Percentiles rank a stretch among this genome's conserved stretches.
Evolutionary conservation across 371 early-diverging fungal genomes (phyloP).

Genomic region (Blakeslea trispora): DNA sequence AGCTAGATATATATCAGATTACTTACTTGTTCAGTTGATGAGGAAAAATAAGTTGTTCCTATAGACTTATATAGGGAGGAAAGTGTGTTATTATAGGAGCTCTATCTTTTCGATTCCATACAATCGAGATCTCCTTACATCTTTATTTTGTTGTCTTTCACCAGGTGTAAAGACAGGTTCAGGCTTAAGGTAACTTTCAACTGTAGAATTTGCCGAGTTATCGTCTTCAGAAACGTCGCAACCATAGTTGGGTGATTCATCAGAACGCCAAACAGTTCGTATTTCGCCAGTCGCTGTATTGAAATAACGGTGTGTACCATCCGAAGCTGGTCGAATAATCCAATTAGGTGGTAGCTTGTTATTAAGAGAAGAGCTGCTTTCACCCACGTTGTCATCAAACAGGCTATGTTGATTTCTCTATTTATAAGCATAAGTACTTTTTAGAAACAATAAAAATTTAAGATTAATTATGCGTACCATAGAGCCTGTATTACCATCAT

Average conservation of each 20-base stretch:
- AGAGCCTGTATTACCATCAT: slow-evolving; percentile 24
- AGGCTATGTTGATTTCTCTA: background rate
- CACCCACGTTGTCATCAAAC: slow-evolving; percentile 22
- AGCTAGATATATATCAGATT: no score
- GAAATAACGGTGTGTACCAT: slow-evolving; percentile 51
- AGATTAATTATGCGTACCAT: slow-evolving; percentile 21
- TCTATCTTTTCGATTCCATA: background rate
- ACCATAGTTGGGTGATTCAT: slow-evolving; percentile 13
- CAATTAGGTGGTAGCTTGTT: slow-evolving; percentile 44
- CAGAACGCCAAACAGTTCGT: slow-evolving; percentile 45
- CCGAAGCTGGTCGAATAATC: slow-evolving; percentile 45
- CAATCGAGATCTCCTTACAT: background rate
- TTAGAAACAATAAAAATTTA: no score
- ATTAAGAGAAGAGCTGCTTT: background rate
- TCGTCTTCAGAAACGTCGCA: slow-evolving; percentile 2
- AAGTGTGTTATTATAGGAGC: no score
- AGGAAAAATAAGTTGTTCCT: no score
- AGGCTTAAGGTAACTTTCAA: slow-evolving; percentile 11
- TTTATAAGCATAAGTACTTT: no score
- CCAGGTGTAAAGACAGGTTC: slow-evolving; percentile 8
- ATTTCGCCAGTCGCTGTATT: slow-evolving; percentile 51
- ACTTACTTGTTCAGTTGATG: no score
- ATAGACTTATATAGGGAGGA: no score
- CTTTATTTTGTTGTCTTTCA: slow-evolving; percentile 1
- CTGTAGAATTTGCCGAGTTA: slow-evolving; percentile 19